Conservation (phyloP, 2,329 filamentous ascomycete genomes). For the Fusarium poae region DNA sequence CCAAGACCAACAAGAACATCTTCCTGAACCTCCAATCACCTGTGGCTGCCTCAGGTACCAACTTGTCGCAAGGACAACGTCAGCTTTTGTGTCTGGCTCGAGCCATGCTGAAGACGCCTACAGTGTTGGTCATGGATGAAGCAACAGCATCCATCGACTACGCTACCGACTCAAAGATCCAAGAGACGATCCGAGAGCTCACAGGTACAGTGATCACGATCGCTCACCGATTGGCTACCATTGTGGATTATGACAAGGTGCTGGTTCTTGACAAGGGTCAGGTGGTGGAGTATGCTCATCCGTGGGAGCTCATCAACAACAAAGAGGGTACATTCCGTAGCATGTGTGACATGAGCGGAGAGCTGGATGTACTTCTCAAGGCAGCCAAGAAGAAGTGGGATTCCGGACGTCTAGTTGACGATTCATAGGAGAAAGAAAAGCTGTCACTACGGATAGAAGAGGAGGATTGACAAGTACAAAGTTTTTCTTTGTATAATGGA, state of each 20-base stretch:
- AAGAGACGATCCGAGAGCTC: conserved; percentile 94
- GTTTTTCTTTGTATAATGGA: conserved; percentile 18
- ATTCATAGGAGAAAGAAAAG: conserved; percentile 41
- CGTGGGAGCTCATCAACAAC: conserved; percentile 81
- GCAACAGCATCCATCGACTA: conserved; percentile 98
- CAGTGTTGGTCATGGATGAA: conserved; percentile 98
- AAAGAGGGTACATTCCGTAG: conserved; percentile 72
- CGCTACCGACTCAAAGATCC: conserved; percentile 93
- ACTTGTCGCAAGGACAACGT: conserved; percentile 94
- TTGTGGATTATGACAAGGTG: conserved; percentile 98
- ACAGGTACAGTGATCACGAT: conserved; percentile 96
- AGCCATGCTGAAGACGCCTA: conserved; percentile 90
- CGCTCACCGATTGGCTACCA: conserved; percentile 93
- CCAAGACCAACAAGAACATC: conserved; percentile 87
- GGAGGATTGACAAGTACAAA: conserved; percentile 25
- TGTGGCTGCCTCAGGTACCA: conserved; percentile 91
- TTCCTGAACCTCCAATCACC: conserved; percentile 88
- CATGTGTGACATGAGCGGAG: conserved; percentile 76
- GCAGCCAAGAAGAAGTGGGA: conserved; percentile 69
- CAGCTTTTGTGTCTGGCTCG: conserved; percentile 94
- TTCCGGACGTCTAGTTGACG: conserved; percentile 55
- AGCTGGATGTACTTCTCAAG: conserved; percentile 64
- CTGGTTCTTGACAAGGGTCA: conserved; percentile 90
- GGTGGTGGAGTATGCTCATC: conserved; percentile 91
- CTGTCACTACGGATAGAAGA: conserved; percentile 15